phyloP scores from a whole-genome alignment of 257 asterid species.

The Solanum medicagineum region DNA sequence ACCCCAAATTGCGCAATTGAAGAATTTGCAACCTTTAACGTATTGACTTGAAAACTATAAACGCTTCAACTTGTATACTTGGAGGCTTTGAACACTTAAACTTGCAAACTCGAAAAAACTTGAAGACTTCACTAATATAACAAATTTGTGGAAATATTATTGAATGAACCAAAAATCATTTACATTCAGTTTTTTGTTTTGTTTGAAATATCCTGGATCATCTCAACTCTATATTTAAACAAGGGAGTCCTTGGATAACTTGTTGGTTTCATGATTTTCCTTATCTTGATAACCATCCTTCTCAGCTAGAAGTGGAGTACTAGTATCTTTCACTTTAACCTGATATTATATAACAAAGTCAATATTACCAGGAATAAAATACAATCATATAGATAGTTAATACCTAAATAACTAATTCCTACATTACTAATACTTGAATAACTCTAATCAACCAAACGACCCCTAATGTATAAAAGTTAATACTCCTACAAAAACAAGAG shows the following conservation, averaged over 20 bases:
- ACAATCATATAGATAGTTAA: not conserved
- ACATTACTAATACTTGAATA: not conserved
- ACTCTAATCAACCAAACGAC: not conserved
- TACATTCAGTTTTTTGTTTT: not conserved
- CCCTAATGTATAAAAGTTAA: not conserved
- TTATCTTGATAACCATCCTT: slow-evolving; percentile 33
- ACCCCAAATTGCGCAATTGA: too few species aligned
- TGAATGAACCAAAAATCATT: not conserved
- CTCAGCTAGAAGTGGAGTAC: slow-evolving; percentile 33
- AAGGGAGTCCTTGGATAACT: slow-evolving; percentile 11
- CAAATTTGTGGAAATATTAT: not conserved
- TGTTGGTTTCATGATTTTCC: slow-evolving; percentile 12
- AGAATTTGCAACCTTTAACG: too few species aligned
- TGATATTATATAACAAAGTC: slow-evolving; percentile 5
- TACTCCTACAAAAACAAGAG: not conserved
- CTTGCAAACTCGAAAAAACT: not conserved
- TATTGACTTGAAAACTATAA: too few species aligned
- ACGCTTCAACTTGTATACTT: too few species aligned
- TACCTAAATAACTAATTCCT: not conserved
- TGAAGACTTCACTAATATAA: not conserved
- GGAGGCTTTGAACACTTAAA: too few species aligned
- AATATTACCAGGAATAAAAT: not conserved
- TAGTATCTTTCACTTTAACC: slow-evolving; percentile 57
- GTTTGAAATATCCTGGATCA: not conserved
- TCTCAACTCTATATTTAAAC: slow-evolving; percentile 10